Percentiles rank a stretch among this genome's conserved stretches.
Evolutionary conservation across 129 eudicot genomes (phyloP).

Genomic region (Solidago caesia): DNA sequence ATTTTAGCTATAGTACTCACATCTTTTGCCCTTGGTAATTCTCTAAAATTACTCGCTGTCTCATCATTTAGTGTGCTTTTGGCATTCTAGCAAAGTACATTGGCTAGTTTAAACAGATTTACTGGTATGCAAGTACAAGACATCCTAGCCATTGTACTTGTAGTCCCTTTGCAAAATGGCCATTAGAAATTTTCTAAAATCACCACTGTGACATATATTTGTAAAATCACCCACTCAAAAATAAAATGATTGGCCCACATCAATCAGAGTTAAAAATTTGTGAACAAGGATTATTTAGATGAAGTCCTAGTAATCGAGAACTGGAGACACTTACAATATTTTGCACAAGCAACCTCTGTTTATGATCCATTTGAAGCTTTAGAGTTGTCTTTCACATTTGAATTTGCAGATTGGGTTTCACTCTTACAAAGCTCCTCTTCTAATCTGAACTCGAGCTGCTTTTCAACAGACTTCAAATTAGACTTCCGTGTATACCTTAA

Average conservation of each 20-base stretch:
- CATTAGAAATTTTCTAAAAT: too few species aligned
- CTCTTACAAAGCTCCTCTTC: conserved; percentile 39
- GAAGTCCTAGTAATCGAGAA: background rate
- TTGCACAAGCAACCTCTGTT: conserved; percentile 37
- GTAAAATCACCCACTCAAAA: background rate
- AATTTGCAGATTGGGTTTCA: conserved; percentile 34
- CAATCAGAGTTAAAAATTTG: background rate
- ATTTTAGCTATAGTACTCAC: background rate
- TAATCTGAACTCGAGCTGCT: conserved; percentile 72
- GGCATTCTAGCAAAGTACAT: background rate
- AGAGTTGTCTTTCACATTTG: conserved; percentile 38
- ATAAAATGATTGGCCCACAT: background rate
- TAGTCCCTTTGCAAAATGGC: too few species aligned
- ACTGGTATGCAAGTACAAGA: too few species aligned
- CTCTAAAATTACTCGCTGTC: background rate
- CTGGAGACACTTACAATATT: conserved; percentile 40
- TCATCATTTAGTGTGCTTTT: background rate
- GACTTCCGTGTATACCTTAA: conserved; percentile 66
- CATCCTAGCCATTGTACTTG: too few species aligned
- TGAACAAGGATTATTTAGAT: background rate
- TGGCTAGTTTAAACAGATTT: too few species aligned
- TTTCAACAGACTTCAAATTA: conserved; percentile 62
- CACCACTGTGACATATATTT: too few species aligned
- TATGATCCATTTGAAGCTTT: conserved; percentile 47
- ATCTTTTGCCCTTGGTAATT: background rate